These are phyloP conservation scores for Candida stauntonica DNA, from an alignment of 805 yeast species.

Conservation along the genomic window DNA sequence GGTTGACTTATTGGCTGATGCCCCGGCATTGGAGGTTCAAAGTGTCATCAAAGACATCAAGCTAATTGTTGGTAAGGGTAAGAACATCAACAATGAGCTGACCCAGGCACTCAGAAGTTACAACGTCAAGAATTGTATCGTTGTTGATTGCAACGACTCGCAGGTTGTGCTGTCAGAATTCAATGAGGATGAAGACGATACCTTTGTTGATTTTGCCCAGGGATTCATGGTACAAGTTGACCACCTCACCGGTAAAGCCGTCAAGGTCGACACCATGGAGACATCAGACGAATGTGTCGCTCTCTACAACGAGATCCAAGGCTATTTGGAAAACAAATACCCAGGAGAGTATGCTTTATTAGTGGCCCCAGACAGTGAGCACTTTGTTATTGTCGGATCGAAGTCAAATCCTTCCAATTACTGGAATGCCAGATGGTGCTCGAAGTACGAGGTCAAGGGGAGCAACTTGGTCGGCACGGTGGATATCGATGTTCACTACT, in stretches of 20 bases:
- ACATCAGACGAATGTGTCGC: conserved; percentile 18
- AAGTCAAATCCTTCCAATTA: conserved; percentile 70
- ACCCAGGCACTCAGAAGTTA: conserved; percentile 36
- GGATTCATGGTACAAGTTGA: conserved; percentile 56
- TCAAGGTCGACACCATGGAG: conserved; percentile 44
- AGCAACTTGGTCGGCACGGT: conserved; percentile 48
- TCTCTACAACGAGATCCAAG: conserved; percentile 19
- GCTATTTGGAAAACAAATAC: conserved; percentile 62
- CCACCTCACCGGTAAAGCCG: conserved; percentile 42
- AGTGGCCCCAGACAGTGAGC: conserved; percentile 23
- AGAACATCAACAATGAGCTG: conserved; percentile 31
- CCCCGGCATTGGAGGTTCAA: conserved; percentile 18
- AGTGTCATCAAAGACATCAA: conserved; percentile 40
- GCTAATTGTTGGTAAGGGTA: conserved; percentile 39
- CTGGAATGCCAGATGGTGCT: conserved; percentile 88
- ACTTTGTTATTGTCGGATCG: conserved; percentile 62
- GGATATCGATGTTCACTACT: conserved; percentile 78
- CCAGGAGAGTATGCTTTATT: conserved; percentile 49
- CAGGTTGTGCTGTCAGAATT: conserved; percentile 36
- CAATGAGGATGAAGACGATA: conserved; percentile 44
- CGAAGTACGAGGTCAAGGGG: conserved; percentile 46
- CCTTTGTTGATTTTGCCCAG: conserved; percentile 47
- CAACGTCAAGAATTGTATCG: conserved; percentile 36
- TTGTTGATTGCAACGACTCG: conserved; percentile 28
- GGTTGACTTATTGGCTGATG: conserved; percentile 9